Conservation (phyloP, 1,139 yeast genomes). For the Hansenula sp. region DNA sequence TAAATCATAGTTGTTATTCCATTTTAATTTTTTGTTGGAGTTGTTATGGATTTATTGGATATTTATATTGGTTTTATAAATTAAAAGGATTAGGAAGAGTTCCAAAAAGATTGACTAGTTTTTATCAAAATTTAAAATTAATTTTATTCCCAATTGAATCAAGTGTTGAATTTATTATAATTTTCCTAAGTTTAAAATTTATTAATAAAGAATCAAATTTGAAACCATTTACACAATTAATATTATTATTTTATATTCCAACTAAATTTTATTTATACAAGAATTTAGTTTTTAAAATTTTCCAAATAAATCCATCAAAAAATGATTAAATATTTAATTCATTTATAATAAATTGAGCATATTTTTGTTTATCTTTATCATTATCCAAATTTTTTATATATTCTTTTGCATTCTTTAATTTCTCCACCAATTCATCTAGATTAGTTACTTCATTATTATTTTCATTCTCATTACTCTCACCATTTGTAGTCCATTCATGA, state of each 20-base stretch:
- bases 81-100: constrained; percentile 31
- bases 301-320: not conserved
- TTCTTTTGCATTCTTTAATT: constrained; percentile 19
- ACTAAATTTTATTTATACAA: constrained; percentile 24
- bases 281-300: constrained; percentile 10
- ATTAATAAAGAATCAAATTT: constrained; percentile 29
- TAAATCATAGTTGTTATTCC: constrained; percentile 2
- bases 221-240: constrained; percentile 19
- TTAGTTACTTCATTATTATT: constrained; percentile 4
- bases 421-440: constrained; percentile 12
- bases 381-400: constrained; percentile 12
- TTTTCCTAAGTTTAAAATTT: constrained; percentile 46
- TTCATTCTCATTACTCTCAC: not conserved
- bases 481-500: constrained; percentile 9
- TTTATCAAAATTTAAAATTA: constrained; percentile 38
- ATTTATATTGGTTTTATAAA: constrained; percentile 22
- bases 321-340: constrained; percentile 14
- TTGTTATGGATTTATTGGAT: constrained; percentile 25
- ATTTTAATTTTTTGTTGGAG: not conserved
- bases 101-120: constrained; percentile 33
- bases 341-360: constrained; percentile 23
- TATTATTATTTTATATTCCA: constrained; percentile 27
- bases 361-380: constrained; percentile 16
- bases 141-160: constrained; percentile 42
- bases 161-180: constrained; percentile 46